These are phyloP conservation scores for Lycium barbarum DNA, from an alignment of 257 asterid species.

Conservation along the genomic window DNA sequence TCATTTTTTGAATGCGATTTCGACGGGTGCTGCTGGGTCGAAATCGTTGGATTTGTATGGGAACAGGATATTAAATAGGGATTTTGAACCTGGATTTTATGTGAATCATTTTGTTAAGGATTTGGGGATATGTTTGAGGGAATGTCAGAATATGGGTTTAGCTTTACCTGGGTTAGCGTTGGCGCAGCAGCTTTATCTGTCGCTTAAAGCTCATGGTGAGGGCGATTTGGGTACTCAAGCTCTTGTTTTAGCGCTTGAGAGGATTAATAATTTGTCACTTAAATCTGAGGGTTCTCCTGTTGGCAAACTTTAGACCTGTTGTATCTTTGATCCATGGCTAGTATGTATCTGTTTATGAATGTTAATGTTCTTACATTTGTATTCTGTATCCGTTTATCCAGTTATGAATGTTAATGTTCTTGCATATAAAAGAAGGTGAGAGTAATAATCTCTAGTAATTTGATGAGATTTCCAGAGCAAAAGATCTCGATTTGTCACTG, in stretches of 20 bases:
- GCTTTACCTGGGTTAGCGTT: slow-evolving; percentile 89
- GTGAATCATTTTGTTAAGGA: slow-evolving; percentile 96
- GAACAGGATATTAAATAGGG: slow-evolving; percentile 67
- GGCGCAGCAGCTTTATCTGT: slow-evolving; percentile 76
- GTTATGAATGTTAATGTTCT: background rate
- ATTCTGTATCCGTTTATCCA: background rate
- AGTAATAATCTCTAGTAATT: background rate
- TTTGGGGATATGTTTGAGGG: slow-evolving; percentile 92
- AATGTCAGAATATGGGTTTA: slow-evolving; percentile 87
- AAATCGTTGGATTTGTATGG: slow-evolving; percentile 89
- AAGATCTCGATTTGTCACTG: background rate
- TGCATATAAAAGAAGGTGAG: background rate
- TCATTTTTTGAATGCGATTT: slow-evolving; percentile 62
- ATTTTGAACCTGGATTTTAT: slow-evolving; percentile 88
- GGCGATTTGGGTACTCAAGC: slow-evolving; percentile 95
- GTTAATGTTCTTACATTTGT: background rate
- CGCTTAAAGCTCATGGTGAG: slow-evolving; percentile 68
- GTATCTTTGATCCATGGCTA: background rate
- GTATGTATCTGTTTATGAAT: background rate
- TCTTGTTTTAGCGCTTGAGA: slow-evolving; percentile 77
- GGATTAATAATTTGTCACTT: slow-evolving; percentile 74
- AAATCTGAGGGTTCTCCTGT: slow-evolving; percentile 27
- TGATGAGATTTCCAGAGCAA: background rate
- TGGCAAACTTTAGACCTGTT: slow-evolving; percentile 31
- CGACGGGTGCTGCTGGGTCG: slow-evolving; percentile 92